phyloP scores from a whole-genome alignment of 2,329 filamentous ascomycete species.

The Aspergillus flavus region DNA sequence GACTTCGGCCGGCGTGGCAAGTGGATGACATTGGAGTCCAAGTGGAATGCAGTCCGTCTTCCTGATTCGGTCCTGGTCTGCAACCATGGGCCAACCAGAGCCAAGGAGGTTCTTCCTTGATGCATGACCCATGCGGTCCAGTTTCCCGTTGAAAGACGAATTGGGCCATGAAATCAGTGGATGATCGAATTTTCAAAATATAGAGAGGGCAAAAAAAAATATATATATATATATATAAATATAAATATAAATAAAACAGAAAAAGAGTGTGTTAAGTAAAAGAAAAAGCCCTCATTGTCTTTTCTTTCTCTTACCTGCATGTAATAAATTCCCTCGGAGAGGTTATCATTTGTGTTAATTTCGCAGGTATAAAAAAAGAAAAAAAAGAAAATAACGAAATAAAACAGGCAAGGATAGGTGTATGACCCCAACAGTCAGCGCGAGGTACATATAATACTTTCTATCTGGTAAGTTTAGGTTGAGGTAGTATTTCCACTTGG shows the following conservation, averaged over 20 bases:
- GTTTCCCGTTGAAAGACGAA: neutral
- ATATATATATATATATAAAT: neutral
- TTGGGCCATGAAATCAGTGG: neutral
- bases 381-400: neutral
- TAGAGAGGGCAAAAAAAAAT: neutral
- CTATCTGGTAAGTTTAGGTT: neutral
- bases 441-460: neutral
- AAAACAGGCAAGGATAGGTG: neutral
- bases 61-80: slow-evolving; percentile 17
- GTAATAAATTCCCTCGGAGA: neutral
- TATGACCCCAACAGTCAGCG: neutral
- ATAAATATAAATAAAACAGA: neutral
- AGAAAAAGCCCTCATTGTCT: neutral
- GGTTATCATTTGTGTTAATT: neutral
- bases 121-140: slow-evolving; percentile 1
- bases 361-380: neutral
- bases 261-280: neutral
- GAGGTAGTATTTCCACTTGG: slow-evolving; percentile 1
- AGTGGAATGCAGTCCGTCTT: neutral
- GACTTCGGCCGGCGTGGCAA: slow-evolving; percentile 13
- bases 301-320: neutral
- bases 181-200: neutral
- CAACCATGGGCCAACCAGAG: slow-evolving; percentile 11
- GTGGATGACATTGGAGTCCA: slow-evolving; percentile 3
- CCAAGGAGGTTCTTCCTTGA: neutral